Base-by-base conservation (phyloP, 768 basidiomycete genomes). In the Mycena venus region DNA sequence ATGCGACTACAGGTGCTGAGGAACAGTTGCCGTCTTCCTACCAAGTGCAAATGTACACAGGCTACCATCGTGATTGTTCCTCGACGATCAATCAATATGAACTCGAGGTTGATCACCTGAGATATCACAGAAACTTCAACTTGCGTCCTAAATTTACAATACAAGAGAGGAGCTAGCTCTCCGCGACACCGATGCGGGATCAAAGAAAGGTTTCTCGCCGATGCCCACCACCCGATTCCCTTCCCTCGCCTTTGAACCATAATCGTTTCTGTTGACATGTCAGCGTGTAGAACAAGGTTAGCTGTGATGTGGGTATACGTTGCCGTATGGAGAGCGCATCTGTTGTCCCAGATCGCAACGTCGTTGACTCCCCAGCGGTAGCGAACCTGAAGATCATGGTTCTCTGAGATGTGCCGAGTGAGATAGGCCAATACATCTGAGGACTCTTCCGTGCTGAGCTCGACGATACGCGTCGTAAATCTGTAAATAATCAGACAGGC, bases 321-420 rank as follows among this genome's bases (percentile, higher is more conserved):
- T 29, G 84, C 84, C 5, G 84, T 88, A 74, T 90, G 89, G 77
- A 84, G 85, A 0, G 87, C 88, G 7, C 84, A 83, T 38, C 90
- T 80, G 78, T 92, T 92, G 68, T 91, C 90, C 91, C 90, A 92
- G 77, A 92, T 89, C 0, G 91, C 91, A 29, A 91, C 79, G 71
- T 88, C 88, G 74, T 90, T 86, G 31, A 75, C 75, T 25, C 82
- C 81, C 90, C 91, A 92, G 32, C 86, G 85, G 84, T 85, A 89
- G 25, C 88, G 85, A 38, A 84, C 82, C 77, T 90, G 90, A 2
- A 91, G 79, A 78, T 91, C 90, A 74, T 92, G 91, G 81, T 91
- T 91, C 78, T 90, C 87, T 1, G 88, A 79, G 70, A 90, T 81
- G 74, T 89, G 89, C 10, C 85, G 82, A 58, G 84, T 84, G 29